phyloP scores from a whole-genome alignment of 2,329 filamentous ascomycete species.

The Cytospora piceae region DNA sequence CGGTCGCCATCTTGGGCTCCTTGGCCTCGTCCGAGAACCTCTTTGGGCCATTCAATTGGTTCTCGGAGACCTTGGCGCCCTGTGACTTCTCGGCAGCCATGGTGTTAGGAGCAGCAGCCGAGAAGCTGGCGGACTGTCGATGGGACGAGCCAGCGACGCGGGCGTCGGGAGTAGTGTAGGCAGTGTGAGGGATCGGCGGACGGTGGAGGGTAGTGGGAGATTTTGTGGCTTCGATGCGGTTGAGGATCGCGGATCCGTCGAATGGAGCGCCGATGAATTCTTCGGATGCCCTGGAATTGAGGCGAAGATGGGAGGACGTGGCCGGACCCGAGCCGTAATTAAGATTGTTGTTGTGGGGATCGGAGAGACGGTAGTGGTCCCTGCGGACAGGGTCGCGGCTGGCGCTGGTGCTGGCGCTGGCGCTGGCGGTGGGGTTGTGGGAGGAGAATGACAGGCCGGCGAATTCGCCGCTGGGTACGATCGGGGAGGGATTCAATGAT shows the following conservation, averaged over 20 bases:
- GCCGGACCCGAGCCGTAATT: constrained; percentile 30
- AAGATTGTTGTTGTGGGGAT: constrained; percentile 38
- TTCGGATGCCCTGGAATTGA: constrained; percentile 54
- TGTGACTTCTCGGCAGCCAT: constrained; percentile 53
- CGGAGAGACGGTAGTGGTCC: constrained; percentile 35
- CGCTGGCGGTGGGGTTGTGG: constrained; percentile 33
- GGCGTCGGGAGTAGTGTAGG: constrained; percentile 58
- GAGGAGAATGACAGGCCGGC: constrained; percentile 44
- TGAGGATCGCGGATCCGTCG: constrained; percentile 65
- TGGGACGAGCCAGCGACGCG: constrained; percentile 57
- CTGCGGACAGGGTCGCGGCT: constrained; percentile 26
- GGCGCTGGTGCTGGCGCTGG: constrained; percentile 21
- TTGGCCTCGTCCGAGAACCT: constrained; percentile 79
- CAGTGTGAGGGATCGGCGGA: constrained; percentile 36
- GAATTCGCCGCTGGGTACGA: constrained; percentile 51
- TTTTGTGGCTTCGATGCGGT: constrained; percentile 60
- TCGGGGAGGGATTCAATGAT: constrained; percentile 52
- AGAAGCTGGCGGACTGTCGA: constrained; percentile 68
- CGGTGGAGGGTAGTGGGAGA: constrained; percentile 37
- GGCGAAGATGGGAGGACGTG: constrained; percentile 38
- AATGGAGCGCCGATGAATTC: constrained; percentile 68
- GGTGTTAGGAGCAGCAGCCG: constrained; percentile 50
- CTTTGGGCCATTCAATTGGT: constrained; percentile 61
- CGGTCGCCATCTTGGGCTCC: constrained; percentile 60
- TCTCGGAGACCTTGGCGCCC: constrained; percentile 48